Evolutionary conservation across 2,329 filamentous ascomycete species (phyloP).

Genomic region (Aspergillus sergii): DNA sequence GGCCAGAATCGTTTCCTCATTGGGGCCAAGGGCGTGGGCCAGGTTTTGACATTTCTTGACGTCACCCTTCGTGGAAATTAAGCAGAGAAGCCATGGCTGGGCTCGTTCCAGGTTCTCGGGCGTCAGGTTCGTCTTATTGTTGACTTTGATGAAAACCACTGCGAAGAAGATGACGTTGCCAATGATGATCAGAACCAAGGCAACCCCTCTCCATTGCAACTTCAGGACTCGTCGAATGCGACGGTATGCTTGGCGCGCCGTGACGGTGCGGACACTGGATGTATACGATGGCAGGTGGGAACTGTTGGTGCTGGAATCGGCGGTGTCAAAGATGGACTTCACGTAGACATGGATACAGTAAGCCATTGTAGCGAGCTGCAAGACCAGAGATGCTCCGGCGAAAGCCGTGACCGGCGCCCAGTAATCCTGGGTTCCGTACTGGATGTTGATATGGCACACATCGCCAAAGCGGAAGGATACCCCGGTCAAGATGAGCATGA

Average conservation of each 20-base stretch:
- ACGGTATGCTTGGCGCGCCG: constrained; percentile 83
- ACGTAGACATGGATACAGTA: constrained; percentile 97
- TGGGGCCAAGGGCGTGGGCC: constrained; percentile 67
- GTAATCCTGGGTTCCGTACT: constrained; percentile 78
- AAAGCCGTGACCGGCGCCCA: constrained; percentile 89
- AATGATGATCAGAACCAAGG: constrained; percentile 86
- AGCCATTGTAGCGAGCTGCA: constrained; percentile 80
- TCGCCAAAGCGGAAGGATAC: constrained; percentile 92
- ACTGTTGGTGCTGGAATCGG: constrained; percentile 65
- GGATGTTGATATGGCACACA: constrained; percentile 92
- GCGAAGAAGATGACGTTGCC: constrained; percentile 93
- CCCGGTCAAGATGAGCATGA: constrained; percentile 81
- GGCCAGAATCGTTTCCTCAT: constrained; percentile 74
- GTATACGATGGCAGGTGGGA: constrained; percentile 75
- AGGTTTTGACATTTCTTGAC: constrained; percentile 67
- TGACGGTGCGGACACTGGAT: constrained; percentile 75
- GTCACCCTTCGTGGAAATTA: constrained; percentile 60
- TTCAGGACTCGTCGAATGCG: constrained; percentile 83
- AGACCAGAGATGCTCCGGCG: constrained; percentile 71
- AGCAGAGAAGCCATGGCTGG: constrained; percentile 70
- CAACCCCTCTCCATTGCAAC: constrained; percentile 92
- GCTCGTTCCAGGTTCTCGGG: constrained; percentile 60
- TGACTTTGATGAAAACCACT: constrained; percentile 84
- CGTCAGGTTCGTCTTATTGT: constrained; percentile 66
- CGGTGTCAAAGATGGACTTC: constrained; percentile 75